Conservation (phyloP, 1,139 yeast species). For the Geotrichum europaeum region DNA sequence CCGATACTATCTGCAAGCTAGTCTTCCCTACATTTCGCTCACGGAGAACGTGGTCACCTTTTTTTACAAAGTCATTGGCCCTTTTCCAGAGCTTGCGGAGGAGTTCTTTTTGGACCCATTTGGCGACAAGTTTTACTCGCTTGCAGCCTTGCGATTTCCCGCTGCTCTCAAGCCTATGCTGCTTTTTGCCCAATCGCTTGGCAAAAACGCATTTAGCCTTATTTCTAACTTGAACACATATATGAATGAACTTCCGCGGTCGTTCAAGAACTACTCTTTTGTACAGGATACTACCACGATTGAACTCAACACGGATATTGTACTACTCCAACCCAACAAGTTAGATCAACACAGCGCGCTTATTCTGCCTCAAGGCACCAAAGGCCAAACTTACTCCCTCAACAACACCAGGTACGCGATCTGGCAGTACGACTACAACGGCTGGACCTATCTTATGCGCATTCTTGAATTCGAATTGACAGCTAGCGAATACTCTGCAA, state of each 20-base stretch:
- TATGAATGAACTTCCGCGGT: conserved; percentile 40
- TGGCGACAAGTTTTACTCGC: conserved; percentile 49
- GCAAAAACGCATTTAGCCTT: conserved; percentile 62
- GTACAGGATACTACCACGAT: conserved; percentile 36
- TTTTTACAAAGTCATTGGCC: conserved; percentile 45
- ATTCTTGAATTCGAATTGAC: conserved; percentile 52
- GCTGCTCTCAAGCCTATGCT: conserved; percentile 58
- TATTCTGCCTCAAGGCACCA: conserved; percentile 51
- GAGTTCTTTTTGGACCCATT: conserved; percentile 52
- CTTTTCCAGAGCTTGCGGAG: conserved; percentile 54
- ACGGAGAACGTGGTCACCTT: conserved; percentile 50
- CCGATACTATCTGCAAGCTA: conserved; percentile 52
- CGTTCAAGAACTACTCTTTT: conserved; percentile 33
- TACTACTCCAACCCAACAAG: conserved; percentile 37
- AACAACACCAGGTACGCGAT: conserved; percentile 44
- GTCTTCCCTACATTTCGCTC: conserved; percentile 58
- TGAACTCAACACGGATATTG: conserved; percentile 37
- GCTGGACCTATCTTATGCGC: conserved; percentile 83
- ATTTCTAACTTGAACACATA: conserved; percentile 55
- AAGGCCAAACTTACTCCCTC: conserved; percentile 53
- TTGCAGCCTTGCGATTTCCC: conserved; percentile 73
- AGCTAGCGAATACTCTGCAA: conserved; percentile 38
- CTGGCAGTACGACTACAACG: conserved; percentile 69
- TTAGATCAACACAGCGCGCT: conserved; percentile 15
- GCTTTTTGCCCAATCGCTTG: conserved; percentile 49